Percentiles rank a stretch among this genome's conserved stretches.
Evolutionary conservation across 2,329 filamentous ascomycete genomes (phyloP).

Genomic region (Aspergillus costaricaensis): DNA sequence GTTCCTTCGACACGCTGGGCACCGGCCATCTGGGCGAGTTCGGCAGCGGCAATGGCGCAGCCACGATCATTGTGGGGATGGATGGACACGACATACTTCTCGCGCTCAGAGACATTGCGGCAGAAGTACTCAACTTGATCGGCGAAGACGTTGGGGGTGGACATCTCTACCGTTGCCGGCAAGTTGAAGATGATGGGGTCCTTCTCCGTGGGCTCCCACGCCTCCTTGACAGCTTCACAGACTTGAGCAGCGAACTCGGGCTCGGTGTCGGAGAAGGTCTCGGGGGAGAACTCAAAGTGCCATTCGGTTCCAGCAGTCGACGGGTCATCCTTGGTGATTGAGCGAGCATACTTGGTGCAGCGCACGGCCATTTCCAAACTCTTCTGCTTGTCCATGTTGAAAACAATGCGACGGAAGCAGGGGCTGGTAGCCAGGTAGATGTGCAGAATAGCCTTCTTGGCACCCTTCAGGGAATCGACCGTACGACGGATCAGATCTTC

Average conservation of each 20-base stretch:
- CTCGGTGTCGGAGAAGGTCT: conserved; percentile 82
- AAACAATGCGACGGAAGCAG: conserved; percentile 90
- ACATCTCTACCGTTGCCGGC: conserved; percentile 91
- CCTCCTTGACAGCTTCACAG: conserved; percentile 90
- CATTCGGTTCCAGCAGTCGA: conserved; percentile 57
- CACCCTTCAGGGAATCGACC: conserved; percentile 82
- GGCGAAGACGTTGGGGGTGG: conserved; percentile 92
- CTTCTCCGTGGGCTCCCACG: conserved; percentile 80
- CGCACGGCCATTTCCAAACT: conserved; percentile 77
- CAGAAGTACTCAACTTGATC: conserved; percentile 98
- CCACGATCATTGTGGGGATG: conserved; percentile 96
- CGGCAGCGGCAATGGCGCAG: conserved; percentile 83
- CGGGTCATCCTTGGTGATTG: conserved; percentile 81
- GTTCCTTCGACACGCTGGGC: conserved; percentile 93
- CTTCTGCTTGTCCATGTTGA: conserved; percentile 81
- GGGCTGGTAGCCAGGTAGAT: conserved; percentile 95
- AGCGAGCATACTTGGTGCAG: conserved; percentile 83
- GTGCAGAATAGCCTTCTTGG: conserved; percentile 92
- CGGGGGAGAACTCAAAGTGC: conserved; percentile 53
- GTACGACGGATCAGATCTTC: conserved; percentile 87
- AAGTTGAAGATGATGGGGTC: conserved; percentile 95
- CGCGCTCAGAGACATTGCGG: conserved; percentile 75
- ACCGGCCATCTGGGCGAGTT: conserved; percentile 93
- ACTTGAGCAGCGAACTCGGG: conserved; percentile 80
- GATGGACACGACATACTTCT: conserved; percentile 84